These are phyloP conservation scores for slime mould (Dictyostelium discoideum) DNA, from an alignment of 78 protist species.

Conservation along the genomic window DNA sequence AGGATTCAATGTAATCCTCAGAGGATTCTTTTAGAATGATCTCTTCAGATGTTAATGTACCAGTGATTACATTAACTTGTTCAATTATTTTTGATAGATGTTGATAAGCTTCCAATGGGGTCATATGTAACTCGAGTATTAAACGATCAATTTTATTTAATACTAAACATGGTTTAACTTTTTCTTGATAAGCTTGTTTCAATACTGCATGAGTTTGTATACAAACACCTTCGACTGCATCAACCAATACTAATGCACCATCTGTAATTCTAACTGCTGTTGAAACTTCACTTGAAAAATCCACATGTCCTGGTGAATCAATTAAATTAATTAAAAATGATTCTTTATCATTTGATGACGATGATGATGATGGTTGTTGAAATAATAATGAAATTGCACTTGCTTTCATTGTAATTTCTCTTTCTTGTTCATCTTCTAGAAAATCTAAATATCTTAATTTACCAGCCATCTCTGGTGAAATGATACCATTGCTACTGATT, in stretches of 20 bases:
- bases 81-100: conserved; percentile 89
- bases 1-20: neutral
- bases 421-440: conserved; percentile 95
- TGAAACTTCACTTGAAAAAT: conserved; percentile 94
- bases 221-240: conserved; percentile 91
- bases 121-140: conserved; percentile 87
- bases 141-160: conserved; percentile 97
- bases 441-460: conserved; percentile 94
- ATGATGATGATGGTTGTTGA: neutral
- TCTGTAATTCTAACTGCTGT: conserved; percentile 92
- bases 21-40: conserved; percentile 58
- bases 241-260: conserved; percentile 91
- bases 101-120: conserved; percentile 91
- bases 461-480: conserved; percentile 94
- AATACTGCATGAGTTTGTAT: conserved; percentile 96
- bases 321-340: conserved; percentile 89
- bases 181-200: conserved; percentile 93
- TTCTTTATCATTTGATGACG: neutral
- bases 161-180: conserved; percentile 90
- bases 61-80: conserved; percentile 90
- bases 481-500: conserved; percentile 94
- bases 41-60: conserved; percentile 78
- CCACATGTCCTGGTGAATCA: conserved; percentile 99
- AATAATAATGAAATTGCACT: conserved; percentile 91
- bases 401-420: conserved; percentile 98